A percentile compares a stretch with the other conserved stretches of the same genome.
Conservation (phyloP, 2,329 filamentous ascomycete genomes). For the Aspergillus chevalieri region DNA sequence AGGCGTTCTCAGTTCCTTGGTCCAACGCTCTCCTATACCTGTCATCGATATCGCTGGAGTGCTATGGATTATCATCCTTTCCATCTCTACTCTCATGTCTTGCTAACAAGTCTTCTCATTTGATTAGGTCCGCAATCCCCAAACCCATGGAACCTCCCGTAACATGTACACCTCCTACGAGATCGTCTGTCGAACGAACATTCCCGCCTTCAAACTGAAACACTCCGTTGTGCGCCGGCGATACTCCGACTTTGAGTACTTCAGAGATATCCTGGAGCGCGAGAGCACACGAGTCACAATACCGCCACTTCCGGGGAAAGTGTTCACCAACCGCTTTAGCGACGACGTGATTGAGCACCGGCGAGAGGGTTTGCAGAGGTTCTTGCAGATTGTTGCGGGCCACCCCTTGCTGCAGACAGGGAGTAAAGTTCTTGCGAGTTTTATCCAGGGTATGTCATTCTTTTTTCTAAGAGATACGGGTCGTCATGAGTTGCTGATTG, state of each 20-base stretch:
- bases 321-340: conserved; percentile 95
- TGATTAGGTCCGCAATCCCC: conserved; percentile 76
- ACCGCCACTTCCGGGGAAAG: conserved; percentile 90
- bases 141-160: conserved; percentile 89
- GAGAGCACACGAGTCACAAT: conserved; percentile 93
- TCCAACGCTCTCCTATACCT: not conserved
- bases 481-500: conserved; percentile 7
- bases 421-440: conserved; percentile 90
- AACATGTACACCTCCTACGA: conserved; percentile 99
- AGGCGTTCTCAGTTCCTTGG: conserved; percentile 13
- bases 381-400: conserved; percentile 94
- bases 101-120: not conserved
- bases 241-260: conserved; percentile 98
- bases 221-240: conserved; percentile 81
- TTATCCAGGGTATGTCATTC: conserved; percentile 74
- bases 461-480: no score
- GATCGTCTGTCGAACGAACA: conserved; percentile 96
- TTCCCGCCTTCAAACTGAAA: conserved; percentile 95
- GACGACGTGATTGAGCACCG: conserved; percentile 97
- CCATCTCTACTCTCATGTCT: no score
- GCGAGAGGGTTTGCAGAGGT: conserved; percentile 84
- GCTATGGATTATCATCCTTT: no score
- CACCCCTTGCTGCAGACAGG: conserved; percentile 95
- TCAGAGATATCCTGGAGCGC: conserved; percentile 94
- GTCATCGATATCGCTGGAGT: not conserved